phyloP scores from a whole-genome alignment of 768 basidiomycete species.

The Pilatotrama ljubarskyi region DNA sequence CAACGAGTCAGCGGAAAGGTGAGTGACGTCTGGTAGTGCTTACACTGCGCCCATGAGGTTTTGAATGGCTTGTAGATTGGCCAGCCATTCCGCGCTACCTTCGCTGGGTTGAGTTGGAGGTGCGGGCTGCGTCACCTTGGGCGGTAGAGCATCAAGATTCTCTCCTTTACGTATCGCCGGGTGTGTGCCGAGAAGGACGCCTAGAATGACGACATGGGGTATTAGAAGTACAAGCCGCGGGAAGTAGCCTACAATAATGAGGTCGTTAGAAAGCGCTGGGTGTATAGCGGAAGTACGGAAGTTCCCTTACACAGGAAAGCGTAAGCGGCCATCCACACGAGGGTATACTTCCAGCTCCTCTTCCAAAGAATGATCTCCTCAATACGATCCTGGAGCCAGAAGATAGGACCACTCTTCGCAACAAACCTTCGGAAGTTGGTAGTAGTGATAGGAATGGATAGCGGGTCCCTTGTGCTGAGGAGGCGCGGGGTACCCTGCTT shows the following conservation, averaged over 20 bases:
- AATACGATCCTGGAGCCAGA: conserved; percentile 87
- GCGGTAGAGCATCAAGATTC: conserved; percentile 27
- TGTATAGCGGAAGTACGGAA: conserved; percentile 29
- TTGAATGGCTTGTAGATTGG: conserved; percentile 87
- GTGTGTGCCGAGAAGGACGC: conserved; percentile 66
- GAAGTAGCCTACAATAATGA: conserved; percentile 60
- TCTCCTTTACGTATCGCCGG: conserved; percentile 37
- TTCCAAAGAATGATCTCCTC: conserved; percentile 88
- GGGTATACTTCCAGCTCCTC: conserved; percentile 69
- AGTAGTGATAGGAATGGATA: conserved; percentile 76
- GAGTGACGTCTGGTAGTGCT: conserved; percentile 28
- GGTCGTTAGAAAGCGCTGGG: not conserved
- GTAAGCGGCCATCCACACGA: conserved; percentile 74
- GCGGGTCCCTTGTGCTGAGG: conserved; percentile 61
- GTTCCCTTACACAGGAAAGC: conserved; percentile 65
- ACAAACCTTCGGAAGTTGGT: conserved; percentile 84
- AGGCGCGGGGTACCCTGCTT: conserved; percentile 37
- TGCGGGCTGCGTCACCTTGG: conserved; percentile 14
- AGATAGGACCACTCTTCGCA: conserved; percentile 71
- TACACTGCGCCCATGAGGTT: conserved; percentile 87
- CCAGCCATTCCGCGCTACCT: conserved; percentile 77
- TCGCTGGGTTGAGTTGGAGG: conserved; percentile 47
- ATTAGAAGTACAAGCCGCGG: conserved; percentile 71
- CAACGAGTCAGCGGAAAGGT: not conserved
- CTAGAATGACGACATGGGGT: conserved; percentile 63